Percentiles rank a stretch among this genome's conserved stretches.
Conservation (phyloP, 768 basidiomycete genomes). For the Naganishia vaughanmartiniae region DNA sequence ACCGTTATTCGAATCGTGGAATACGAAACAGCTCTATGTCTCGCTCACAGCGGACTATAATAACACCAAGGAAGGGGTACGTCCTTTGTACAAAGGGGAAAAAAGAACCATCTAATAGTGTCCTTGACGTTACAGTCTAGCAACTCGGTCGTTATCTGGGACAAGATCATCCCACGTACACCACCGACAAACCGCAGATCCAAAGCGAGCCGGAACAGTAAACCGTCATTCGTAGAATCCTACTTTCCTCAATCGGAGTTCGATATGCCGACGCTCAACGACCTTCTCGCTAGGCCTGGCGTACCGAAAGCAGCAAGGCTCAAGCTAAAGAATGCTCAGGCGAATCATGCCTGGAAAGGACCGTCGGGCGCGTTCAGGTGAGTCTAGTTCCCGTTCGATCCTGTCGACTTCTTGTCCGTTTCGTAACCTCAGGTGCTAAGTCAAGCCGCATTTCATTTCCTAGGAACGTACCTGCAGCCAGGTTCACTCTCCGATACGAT, state of each 20-base stretch:
- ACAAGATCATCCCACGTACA: conserved; percentile 29
- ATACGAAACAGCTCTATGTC: conserved; percentile 32
- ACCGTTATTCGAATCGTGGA: conserved; percentile 29
- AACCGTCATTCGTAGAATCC: conserved; percentile 14
- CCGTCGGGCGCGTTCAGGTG: conserved; percentile 30
- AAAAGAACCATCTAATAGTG: not conserved
- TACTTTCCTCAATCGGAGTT: conserved; percentile 21
- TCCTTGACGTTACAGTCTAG: conserved; percentile 3
- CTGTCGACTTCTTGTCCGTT: not conserved
- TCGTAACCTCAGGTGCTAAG: not conserved
- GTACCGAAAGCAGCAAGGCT: conserved; percentile 15
- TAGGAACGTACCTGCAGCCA: conserved; percentile 10
- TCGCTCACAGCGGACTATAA: conserved; percentile 30
- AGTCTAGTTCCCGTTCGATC: not conserved
- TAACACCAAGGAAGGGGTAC: conserved; percentile 25
- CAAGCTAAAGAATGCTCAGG: conserved; percentile 13
- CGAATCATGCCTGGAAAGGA: conserved; percentile 30
- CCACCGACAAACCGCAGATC: not conserved
- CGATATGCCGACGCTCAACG: conserved; percentile 1
- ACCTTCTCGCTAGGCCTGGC: conserved; percentile 4
- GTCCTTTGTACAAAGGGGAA: not conserved
- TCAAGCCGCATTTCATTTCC: not conserved
- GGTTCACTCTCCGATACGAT: conserved; percentile 30
- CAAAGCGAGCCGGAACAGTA: not conserved
- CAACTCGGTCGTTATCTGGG: conserved; percentile 30